Conservation (phyloP, 352 stramenopile genomes). For the Elongisporangium undulatum region DNA sequence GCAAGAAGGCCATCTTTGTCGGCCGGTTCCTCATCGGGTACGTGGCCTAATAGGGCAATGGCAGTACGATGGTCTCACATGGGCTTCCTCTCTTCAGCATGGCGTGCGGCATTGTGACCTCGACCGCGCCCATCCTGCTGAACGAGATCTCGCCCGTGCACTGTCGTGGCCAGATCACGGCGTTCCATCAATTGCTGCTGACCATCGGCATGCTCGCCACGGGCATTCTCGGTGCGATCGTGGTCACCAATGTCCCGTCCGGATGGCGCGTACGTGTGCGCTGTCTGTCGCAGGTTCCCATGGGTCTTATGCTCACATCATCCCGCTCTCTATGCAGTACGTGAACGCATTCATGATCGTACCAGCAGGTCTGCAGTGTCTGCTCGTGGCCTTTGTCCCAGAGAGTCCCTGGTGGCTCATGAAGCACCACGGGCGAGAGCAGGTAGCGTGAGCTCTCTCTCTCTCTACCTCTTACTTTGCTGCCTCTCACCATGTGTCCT, state of each 20-base stretch:
- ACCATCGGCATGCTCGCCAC: conserved; percentile 86
- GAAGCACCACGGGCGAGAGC: conserved; percentile 51
- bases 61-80: background rate
- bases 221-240: conserved; percentile 65
- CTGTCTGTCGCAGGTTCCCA: background rate
- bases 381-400: conserved; percentile 54
- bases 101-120: conserved; percentile 72
- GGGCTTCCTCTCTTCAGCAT: conserved; percentile 13
- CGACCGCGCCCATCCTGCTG: conserved; percentile 79
- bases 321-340: conserved; percentile 31
- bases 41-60: conserved; percentile 1
- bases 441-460: conserved; percentile 6
- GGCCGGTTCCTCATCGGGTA: conserved; percentile 54
- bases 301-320: background rate
- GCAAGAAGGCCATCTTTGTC: conserved; percentile 55
- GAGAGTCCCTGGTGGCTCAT: conserved; percentile 90
- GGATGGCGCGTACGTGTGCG: conserved; percentile 62
- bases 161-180: conserved; percentile 74
- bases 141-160: conserved; percentile 72
- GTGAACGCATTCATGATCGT: conserved; percentile 70
- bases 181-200: conserved; percentile 83
- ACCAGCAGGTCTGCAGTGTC: conserved; percentile 54
- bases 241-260: conserved; percentile 74
- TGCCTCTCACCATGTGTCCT: background rate
- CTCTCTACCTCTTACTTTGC: background rate